Base-by-base conservation (phyloP, 1,284 basidiomycete species). In the Gomphus sp. region DNA sequence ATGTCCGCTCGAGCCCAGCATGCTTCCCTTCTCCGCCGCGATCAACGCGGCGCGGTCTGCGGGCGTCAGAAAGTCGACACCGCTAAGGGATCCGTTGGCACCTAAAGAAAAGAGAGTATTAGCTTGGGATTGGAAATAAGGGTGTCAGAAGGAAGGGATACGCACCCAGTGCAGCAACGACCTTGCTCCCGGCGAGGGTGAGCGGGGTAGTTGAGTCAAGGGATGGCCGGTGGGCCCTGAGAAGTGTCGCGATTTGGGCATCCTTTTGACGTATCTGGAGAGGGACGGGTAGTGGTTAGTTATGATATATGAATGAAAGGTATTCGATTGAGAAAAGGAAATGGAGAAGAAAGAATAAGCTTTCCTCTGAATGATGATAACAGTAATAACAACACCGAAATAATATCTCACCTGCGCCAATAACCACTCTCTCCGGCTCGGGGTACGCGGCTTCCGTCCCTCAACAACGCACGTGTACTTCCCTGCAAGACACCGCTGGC, bases 241-340 rank as follows among this genome's bases (percentile, higher is more conserved):
- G 66, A 18, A 71, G 62, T 36, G 64, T 56, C 57, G 69, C 69
- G 56, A 73, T 70, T 58, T 65, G 59, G 14, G 69, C 67, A 55
- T 73, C 69, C 61, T 71, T 73, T 62, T 70, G 68, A 34, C 68
- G 66, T 55, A 73, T 69, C 52, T 72, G 66, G 44, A 66, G 65
- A 31, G 22, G 22, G 22, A 22, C 22, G 22, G 22, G 22, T 22
- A 69, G 67, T 18, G 41, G 41, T 14, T 16, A 16, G 14, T 4
- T 14, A 41, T 16, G 39, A 41, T 5, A 41, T 4, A 22, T 22
- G 22, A 22, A 22, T 22, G 22, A 22, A 22, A 22, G 22, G 22
- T 22, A 22, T 22, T 22, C 22, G 22, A 22, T 22, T 22, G 22
- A 22, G 22, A 22, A 22, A 22, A 22, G 22, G 22, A 22, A 22